Evolutionary conservation across 345 rosid species (phyloP).

Genomic region (Sisymbrium altissimum): DNA sequence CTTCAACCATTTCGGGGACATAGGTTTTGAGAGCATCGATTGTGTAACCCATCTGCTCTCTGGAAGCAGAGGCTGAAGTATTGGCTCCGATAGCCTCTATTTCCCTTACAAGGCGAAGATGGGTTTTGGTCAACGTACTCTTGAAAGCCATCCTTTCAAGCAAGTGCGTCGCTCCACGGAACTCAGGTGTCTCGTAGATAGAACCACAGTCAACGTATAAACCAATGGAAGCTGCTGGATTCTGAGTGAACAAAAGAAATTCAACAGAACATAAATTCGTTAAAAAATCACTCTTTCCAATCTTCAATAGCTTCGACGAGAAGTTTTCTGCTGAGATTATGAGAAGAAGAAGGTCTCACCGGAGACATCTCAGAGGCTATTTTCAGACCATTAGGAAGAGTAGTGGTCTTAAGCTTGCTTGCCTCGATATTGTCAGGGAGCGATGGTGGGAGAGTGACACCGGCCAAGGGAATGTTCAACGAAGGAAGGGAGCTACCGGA

Average conservation of each 20-base stretch:
- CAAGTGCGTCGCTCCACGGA: conserved; percentile 71
- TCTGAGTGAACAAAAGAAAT: conserved; percentile 39
- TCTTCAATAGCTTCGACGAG: not conserved
- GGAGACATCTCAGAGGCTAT: conserved; percentile 54
- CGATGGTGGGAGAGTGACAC: conserved; percentile 61
- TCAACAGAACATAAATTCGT: conserved; percentile 4
- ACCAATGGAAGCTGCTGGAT: conserved; percentile 77
- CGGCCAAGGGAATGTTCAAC: conserved; percentile 54
- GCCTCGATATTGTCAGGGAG: conserved; percentile 71
- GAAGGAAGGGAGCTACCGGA: conserved; percentile 39
- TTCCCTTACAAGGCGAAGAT: conserved; percentile 72
- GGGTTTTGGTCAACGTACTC: conserved; percentile 75
- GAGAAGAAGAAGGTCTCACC: conserved; percentile 27
- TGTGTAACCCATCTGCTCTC: conserved; percentile 83
- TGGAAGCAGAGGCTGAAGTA: conserved; percentile 70
- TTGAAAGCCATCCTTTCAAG: conserved; percentile 92
- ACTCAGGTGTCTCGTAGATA: conserved; percentile 61
- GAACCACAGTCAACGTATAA: conserved; percentile 73
- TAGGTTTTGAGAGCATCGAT: conserved; percentile 88
- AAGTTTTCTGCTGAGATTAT: not conserved
- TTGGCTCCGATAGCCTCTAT: conserved; percentile 88
- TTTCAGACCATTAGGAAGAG: conserved; percentile 64
- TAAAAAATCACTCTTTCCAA: conserved; percentile 20
- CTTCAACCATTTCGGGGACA: conserved; percentile 89
- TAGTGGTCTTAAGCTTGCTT: conserved; percentile 47